Conservation (phyloP, 805 yeast species). For the Myxozyma neotropica region DNA sequence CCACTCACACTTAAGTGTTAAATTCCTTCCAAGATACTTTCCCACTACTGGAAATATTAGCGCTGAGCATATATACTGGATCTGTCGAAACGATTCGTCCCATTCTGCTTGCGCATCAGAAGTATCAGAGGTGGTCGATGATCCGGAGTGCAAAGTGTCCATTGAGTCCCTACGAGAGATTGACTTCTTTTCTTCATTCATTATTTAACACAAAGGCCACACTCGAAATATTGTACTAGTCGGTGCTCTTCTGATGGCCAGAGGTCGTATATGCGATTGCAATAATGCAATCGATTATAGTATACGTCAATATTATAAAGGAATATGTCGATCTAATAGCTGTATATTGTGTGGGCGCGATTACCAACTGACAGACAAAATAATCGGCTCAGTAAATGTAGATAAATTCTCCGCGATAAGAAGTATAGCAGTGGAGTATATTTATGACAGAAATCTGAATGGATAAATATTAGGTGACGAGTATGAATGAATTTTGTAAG, state of each 20-base stretch:
- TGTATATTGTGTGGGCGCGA: no score
- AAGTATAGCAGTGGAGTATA: no score
- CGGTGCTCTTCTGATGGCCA: no score
- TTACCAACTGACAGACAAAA: no score
- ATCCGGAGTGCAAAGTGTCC: background rate
- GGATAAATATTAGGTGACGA: background rate
- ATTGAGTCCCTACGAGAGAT: background rate
- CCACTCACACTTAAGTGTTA: slow-evolving; percentile 46
- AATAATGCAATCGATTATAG: no score
- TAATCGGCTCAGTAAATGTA: no score
- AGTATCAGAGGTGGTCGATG: background rate
- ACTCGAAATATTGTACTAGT: no score
- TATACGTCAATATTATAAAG: no score
- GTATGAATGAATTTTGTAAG: background rate
- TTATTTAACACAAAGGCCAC: background rate
- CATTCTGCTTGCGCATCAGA: slow-evolving; percentile 67
- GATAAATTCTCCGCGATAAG: no score
- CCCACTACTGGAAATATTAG: slow-evolving; percentile 68
- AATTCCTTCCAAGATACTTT: slow-evolving; percentile 64
- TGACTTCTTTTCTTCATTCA: background rate
- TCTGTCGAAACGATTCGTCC: slow-evolving; percentile 67
- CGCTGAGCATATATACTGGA: slow-evolving; percentile 55
- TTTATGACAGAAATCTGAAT: background rate
- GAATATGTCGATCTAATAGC: no score
- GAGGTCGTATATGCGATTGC: no score